Conservation (phyloP, 768 basidiomycete species). For the Tricholoma bakamatsutake region DNA sequence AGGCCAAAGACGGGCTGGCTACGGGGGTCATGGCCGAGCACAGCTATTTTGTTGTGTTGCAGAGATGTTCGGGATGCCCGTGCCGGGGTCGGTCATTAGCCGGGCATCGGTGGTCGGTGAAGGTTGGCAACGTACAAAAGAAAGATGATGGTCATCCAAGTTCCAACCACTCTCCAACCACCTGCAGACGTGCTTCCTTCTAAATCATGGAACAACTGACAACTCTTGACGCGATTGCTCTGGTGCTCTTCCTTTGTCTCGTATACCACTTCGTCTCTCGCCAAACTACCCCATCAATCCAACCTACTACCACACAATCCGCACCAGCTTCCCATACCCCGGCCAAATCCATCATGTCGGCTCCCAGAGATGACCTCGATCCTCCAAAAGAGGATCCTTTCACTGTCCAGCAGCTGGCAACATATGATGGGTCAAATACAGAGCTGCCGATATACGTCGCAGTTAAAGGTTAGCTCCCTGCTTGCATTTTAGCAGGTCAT, state of each 20-base stretch:
- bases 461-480: slow-evolving; percentile 65
- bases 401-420: slow-evolving; percentile 58
- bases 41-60: background rate
- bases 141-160: background rate
- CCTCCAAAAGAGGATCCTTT: slow-evolving; percentile 80
- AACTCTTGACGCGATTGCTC: background rate
- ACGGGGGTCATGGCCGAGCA: no score
- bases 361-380: slow-evolving; percentile 50
- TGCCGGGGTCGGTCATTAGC: background rate
- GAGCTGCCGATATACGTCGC: slow-evolving; percentile 80
- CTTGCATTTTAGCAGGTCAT: background rate
- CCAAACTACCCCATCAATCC: background rate
- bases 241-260: background rate
- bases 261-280: background rate
- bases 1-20: no score
- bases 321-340: slow-evolving; percentile 14
- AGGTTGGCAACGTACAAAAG: no score
- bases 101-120: no score
- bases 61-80: background rate
- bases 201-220: slow-evolving; percentile 3
- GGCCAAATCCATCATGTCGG: slow-evolving; percentile 69
- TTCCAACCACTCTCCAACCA: background rate
- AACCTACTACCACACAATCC: background rate
- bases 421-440: slow-evolving; percentile 62
- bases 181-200: no score